Evolutionary conservation across 768 basidiomycete genomes (phyloP).

Genomic region (Agrocybe pediades): DNA sequence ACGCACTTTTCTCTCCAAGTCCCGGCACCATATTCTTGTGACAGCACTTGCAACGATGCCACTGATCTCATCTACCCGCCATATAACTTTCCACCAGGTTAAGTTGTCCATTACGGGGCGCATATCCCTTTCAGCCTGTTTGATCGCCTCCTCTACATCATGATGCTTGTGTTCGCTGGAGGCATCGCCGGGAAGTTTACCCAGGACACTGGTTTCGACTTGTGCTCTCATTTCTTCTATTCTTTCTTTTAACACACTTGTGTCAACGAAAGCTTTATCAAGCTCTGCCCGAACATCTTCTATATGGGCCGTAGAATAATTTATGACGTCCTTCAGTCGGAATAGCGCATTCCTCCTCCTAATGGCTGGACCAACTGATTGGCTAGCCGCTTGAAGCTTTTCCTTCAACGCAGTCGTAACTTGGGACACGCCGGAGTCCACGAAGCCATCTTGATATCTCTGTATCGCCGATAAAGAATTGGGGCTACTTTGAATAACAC

Average conservation of each 20-base stretch:
- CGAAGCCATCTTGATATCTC: conserved; percentile 62
- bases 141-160: conserved; percentile 38
- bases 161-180: conserved; percentile 18
- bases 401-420: conserved; percentile 42
- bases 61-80: conserved; percentile 49
- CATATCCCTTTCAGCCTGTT: conserved; percentile 38
- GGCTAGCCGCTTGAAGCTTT: conserved; percentile 2
- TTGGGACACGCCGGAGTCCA: conserved; percentile 58
- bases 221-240: conserved; percentile 41
- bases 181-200: conserved; percentile 10
- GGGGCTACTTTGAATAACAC: conserved; percentile 45
- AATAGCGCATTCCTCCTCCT: conserved; percentile 37
- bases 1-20: conserved; percentile 52
- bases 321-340: conserved; percentile 44
- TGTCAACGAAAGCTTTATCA: conserved; percentile 32
- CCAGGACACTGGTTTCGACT: conserved; percentile 40
- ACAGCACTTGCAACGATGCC: conserved; percentile 37
- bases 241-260: conserved; percentile 36
- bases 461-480: conserved; percentile 55
- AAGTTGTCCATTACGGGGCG: conserved; percentile 40
- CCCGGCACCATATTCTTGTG: conserved; percentile 42
- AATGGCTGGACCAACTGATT: conserved; percentile 8
- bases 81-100: conserved; percentile 48
- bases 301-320: conserved; percentile 35
- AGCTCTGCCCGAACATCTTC: conserved; percentile 30